Evolutionary conservation across 2,329 filamentous ascomycete genomes (phyloP).

Genomic region (Aureobasidium zeae): DNA sequence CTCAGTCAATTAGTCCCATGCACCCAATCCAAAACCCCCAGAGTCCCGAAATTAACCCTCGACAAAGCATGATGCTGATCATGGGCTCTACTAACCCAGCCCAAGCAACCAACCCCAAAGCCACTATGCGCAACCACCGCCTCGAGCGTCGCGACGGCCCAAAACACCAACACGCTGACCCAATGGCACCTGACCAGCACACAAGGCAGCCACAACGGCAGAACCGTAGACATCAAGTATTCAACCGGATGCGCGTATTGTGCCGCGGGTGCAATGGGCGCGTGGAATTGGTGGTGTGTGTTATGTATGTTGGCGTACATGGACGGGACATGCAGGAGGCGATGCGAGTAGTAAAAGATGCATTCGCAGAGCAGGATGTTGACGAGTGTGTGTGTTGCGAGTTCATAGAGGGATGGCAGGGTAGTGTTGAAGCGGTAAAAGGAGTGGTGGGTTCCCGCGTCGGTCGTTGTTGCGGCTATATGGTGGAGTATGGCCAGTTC

Average conservation of each 20-base stretch:
- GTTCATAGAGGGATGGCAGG: background rate
- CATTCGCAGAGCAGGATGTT: constrained; percentile 6
- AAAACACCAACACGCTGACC: constrained; percentile 1
- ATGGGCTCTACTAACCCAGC: no score
- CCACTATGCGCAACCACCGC: constrained; percentile 15
- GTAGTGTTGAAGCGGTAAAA: constrained; percentile 1
- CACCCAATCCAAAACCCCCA: constrained; percentile 8
- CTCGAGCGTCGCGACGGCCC: constrained; percentile 1
- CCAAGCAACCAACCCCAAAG: no score
- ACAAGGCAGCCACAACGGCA: constrained; percentile 10
- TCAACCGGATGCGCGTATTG: constrained; percentile 16
- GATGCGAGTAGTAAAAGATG: constrained; percentile 16
- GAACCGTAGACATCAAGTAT: constrained; percentile 10
- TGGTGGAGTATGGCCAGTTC: background rate
- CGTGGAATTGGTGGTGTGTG: constrained; percentile 15
- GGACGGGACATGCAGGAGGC: background rate
- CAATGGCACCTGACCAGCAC: constrained; percentile 5
- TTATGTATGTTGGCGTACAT: constrained; percentile 14
- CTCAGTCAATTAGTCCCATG: constrained; percentile 16
- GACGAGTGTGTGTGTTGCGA: background rate
- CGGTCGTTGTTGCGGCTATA: no score
- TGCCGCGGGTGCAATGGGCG: constrained; percentile 12
- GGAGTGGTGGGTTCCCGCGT: no score
- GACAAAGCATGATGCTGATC: constrained; percentile 15
- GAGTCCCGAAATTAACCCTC: constrained; percentile 12